Conservation (phyloP, 2,329 filamentous ascomycete genomes). For the Trichoderma gracile region DNA sequence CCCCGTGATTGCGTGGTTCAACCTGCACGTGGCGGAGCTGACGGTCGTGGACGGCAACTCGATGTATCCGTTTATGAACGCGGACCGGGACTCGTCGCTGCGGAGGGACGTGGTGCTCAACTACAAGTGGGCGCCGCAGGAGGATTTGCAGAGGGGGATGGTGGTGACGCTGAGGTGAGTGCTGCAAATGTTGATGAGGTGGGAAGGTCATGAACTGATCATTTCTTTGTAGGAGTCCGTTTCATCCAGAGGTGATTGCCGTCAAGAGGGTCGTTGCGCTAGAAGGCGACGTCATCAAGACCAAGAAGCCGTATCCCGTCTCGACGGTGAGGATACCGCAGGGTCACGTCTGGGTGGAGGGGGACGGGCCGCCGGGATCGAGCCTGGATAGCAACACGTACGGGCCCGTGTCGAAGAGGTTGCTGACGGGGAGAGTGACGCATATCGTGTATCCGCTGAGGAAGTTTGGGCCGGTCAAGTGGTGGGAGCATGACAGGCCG, state of each 20-base stretch:
- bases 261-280: slow-evolving; percentile 84
- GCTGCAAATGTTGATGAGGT: too few relatives aligned
- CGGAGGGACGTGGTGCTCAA: slow-evolving; percentile 58
- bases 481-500: slow-evolving; percentile 53
- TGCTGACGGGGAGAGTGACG: slow-evolving; percentile 75
- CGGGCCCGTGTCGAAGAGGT: slow-evolving; percentile 73
- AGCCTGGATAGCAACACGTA: slow-evolving; percentile 87
- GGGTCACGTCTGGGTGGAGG: slow-evolving; percentile 94
- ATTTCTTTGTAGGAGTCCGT: slow-evolving; percentile 59
- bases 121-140: slow-evolving; percentile 59
- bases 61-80: slow-evolving; percentile 78
- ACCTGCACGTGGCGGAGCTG: slow-evolving; percentile 60
- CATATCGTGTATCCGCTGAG: slow-evolving; percentile 69
- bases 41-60: slow-evolving; percentile 61
- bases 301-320: slow-evolving; percentile 60
- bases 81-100: slow-evolving; percentile 59
- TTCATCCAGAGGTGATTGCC: slow-evolving; percentile 65
- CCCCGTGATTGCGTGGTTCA: slow-evolving; percentile 62
- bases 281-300: slow-evolving; percentile 74
- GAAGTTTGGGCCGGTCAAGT: slow-evolving; percentile 58
- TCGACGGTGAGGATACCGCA: slow-evolving; percentile 65
- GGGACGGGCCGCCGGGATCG: slow-evolving; percentile 71
- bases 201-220: neutral
- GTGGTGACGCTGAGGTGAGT: slow-evolving; percentile 68
- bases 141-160: slow-evolving; percentile 68